A percentile compares a stretch with the other conserved stretches of the same genome.
phyloP scores from a whole-genome alignment of 257 asterid species.

The Schizonepeta tenuifolia region DNA sequence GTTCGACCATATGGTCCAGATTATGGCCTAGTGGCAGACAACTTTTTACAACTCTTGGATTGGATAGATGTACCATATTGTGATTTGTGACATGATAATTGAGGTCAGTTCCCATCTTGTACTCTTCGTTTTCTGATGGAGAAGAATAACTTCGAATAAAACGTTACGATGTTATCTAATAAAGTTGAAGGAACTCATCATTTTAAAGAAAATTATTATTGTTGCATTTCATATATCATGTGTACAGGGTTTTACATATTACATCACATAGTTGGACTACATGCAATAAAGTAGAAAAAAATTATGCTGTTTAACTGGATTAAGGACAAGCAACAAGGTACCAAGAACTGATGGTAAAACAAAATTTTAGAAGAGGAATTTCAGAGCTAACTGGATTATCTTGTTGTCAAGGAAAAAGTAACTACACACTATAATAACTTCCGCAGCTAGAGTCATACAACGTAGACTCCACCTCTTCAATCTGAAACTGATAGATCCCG shows the following conservation, averaged over 20 bases:
- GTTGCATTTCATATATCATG: neutral
- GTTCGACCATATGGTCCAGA: constrained; percentile 54
- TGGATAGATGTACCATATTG: constrained; percentile 78
- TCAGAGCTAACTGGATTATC: too few species aligned
- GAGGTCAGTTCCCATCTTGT: too few species aligned
- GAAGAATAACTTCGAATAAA: neutral
- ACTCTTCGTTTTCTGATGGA: too few species aligned
- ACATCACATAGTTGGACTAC: neutral
- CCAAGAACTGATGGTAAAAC: too few species aligned
- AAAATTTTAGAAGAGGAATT: neutral
- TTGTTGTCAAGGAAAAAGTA: too few species aligned
- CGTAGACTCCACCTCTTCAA: constrained; percentile 35
- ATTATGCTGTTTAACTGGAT: too few species aligned
- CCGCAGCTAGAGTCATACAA: constrained; percentile 13
- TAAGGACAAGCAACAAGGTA: too few species aligned
- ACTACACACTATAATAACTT: constrained; percentile 4
- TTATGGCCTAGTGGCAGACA: constrained; percentile 63
- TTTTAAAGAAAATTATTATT: too few species aligned
- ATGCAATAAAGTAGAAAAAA: neutral
- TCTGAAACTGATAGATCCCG: constrained; percentile 38
- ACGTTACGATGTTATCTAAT: neutral
- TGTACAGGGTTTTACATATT: too few species aligned
- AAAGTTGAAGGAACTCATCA: neutral
- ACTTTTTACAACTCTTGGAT: constrained; percentile 59
- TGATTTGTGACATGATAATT: constrained; percentile 32